A percentile compares a stretch with the other conserved stretches of the same genome.
Conservation (phyloP, 2,329 filamentous ascomycete species). For the Phaeophleospora eucalypticola region DNA sequence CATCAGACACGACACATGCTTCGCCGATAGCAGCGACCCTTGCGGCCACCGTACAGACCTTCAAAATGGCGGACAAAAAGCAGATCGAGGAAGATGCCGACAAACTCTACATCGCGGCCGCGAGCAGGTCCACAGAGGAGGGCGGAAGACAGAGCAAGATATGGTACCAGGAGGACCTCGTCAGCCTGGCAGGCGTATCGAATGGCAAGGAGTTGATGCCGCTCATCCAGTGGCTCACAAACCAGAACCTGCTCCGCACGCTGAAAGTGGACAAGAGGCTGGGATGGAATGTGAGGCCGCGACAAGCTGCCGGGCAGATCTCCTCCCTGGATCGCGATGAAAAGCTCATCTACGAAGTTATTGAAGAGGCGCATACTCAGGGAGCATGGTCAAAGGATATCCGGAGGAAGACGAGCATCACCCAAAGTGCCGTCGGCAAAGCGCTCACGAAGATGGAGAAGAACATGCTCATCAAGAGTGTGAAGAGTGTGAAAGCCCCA, state of each 20-base stretch:
- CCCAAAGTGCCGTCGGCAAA: slow-evolving; percentile 76
- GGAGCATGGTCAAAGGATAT: slow-evolving; percentile 91
- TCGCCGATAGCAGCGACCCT: neutral
- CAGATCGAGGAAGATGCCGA: slow-evolving; percentile 23
- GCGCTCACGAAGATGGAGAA: slow-evolving; percentile 56
- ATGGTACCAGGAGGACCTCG: slow-evolving; percentile 32
- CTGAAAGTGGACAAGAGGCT: slow-evolving; percentile 26
- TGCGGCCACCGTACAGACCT: neutral
- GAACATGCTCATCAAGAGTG: slow-evolving; percentile 77
- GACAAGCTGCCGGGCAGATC: slow-evolving; percentile 32
- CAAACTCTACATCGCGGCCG: slow-evolving; percentile 26
- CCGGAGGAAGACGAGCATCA: slow-evolving; percentile 68
- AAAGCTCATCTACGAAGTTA: slow-evolving; percentile 78
- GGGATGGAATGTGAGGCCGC: slow-evolving; percentile 28
- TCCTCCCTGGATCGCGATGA: slow-evolving; percentile 61
- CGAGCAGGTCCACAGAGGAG: slow-evolving; percentile 24
- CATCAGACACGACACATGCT: neutral
- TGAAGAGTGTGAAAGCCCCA: slow-evolving; percentile 88
- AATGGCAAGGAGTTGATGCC: slow-evolving; percentile 26
- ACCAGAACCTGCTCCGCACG: slow-evolving; percentile 31
- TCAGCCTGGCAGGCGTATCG: slow-evolving; percentile 20
- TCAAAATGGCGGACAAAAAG: slow-evolving; percentile 3
- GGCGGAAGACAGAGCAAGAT: slow-evolving; percentile 24
- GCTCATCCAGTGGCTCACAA: slow-evolving; percentile 31
- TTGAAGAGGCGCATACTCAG: slow-evolving; percentile 78